A percentile compares a stretch with the other conserved stretches of the same genome.
Conservation (phyloP, 2,329 filamentous ascomycete genomes). For the Hirsutella rhossiliensis region DNA sequence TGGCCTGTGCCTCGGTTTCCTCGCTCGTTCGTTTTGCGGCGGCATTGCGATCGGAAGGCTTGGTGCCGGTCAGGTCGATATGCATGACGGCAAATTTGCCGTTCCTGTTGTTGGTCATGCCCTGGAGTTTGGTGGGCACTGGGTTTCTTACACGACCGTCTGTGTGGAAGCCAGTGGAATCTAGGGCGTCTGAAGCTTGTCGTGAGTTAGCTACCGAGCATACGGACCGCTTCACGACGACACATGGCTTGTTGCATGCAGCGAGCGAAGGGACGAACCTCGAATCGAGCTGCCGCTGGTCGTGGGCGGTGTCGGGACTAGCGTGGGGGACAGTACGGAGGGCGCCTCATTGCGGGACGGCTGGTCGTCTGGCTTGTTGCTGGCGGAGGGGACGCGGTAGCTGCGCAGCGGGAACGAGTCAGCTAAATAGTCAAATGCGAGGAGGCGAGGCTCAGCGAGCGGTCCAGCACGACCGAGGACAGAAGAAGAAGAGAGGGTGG, state of each 20-base stretch:
- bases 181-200: background rate
- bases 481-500: constrained; percentile 1
- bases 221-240: background rate
- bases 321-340: background rate
- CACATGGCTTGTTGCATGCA: background rate
- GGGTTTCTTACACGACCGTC: constrained; percentile 35
- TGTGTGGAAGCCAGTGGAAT: constrained; percentile 2
- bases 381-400: constrained; percentile 5
- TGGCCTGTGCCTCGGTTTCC: constrained; percentile 45
- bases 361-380: background rate
- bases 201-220: no score
- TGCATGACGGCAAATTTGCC: constrained; percentile 54
- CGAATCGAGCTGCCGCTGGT: background rate
- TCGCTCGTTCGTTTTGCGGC: constrained; percentile 51
- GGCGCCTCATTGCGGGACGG: background rate
- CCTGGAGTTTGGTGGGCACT: constrained; percentile 50
- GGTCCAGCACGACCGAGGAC: background rate
- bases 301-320: background rate
- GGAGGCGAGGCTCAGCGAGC: background rate
- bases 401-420: constrained; percentile 6
- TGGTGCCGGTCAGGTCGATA: constrained; percentile 37
- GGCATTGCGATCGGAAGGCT: constrained; percentile 35
- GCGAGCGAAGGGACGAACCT: background rate
- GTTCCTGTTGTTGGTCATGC: constrained; percentile 40
- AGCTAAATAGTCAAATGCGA: constrained; percentile 3